A percentile compares a stretch with the other conserved stretches of the same genome.
Conservation (phyloP, 345 rosid genomes). For the Laguncularia racemosa region DNA sequence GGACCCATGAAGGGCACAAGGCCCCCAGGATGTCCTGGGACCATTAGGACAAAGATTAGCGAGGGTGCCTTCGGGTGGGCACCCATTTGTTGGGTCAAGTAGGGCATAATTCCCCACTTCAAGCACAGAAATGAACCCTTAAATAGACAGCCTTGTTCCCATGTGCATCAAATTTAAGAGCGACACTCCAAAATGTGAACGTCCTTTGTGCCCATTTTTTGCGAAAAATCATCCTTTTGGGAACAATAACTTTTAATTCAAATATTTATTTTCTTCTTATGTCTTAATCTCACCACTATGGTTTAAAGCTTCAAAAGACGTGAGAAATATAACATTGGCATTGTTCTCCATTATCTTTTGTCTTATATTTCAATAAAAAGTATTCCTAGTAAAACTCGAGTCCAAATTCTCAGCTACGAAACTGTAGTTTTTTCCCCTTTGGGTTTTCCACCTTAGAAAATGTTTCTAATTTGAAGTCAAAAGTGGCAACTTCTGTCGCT, state of each 20-base stretch:
- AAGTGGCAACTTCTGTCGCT: too few relatives aligned
- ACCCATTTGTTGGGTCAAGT: constrained; percentile 38
- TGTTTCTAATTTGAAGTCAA: too few relatives aligned
- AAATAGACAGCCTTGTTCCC: constrained; percentile 69
- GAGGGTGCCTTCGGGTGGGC: constrained; percentile 28
- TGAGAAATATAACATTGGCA: too few relatives aligned
- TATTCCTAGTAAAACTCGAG: too few relatives aligned
- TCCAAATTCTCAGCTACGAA: too few relatives aligned
- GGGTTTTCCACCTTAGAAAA: too few relatives aligned
- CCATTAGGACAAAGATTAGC: constrained; percentile 51
- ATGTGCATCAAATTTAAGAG: constrained; percentile 60
- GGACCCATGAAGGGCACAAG: constrained; percentile 30
- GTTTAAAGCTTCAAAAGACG: too few relatives aligned
- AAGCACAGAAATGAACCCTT: constrained; percentile 36
- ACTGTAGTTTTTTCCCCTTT: too few relatives aligned
- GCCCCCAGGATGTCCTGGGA: constrained; percentile 47
- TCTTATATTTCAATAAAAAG: too few relatives aligned
- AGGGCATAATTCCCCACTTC: constrained; percentile 52
- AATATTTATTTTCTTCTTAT: too few relatives aligned
- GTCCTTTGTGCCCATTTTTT: constrained; percentile 15
- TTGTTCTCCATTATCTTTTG: too few relatives aligned
- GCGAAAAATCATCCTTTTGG: constrained; percentile 15
- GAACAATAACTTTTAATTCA: constrained; percentile 13
- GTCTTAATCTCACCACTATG: too few relatives aligned
- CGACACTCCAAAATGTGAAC: constrained; percentile 48